These are phyloP conservation scores for Adansonia madagascariensis DNA, from an alignment of 441 rosid species.

Conservation along the genomic window DNA sequence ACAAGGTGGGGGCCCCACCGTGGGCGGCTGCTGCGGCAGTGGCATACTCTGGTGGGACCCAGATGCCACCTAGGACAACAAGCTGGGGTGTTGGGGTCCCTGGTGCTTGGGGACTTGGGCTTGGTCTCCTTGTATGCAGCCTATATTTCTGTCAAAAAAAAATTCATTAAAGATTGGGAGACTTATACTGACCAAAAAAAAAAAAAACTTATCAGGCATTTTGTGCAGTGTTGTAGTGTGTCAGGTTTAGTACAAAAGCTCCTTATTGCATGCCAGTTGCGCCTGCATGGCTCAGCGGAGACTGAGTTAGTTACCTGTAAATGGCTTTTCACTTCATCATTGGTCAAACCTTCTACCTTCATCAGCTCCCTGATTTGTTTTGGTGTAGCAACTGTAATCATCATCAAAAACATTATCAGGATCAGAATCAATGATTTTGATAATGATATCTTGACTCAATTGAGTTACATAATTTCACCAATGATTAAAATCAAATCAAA, in stretches of 20 bases:
- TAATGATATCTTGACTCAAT: neutral
- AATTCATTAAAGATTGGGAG: neutral
- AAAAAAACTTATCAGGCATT: neutral
- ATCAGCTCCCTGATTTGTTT: constrained; percentile 75
- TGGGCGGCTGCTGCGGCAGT: constrained; percentile 56
- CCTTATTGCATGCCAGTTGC: neutral
- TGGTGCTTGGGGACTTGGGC: constrained; percentile 81
- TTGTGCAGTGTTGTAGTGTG: neutral
- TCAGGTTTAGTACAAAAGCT: neutral
- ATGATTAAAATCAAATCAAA: neutral
- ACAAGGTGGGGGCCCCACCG: constrained; percentile 51
- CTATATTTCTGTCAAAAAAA: constrained; percentile 72
- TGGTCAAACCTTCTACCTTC: constrained; percentile 86
- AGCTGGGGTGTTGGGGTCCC: constrained; percentile 64
- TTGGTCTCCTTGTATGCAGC: constrained; percentile 94
- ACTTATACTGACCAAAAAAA: no score
- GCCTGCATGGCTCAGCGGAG: constrained; percentile 29
- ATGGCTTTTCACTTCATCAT: constrained; percentile 83
- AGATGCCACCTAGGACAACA: constrained; percentile 86
- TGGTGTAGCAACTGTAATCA: constrained; percentile 65
- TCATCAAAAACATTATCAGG: constrained; percentile 5
- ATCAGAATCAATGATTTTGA: constrained; percentile 21
- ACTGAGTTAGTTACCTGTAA: constrained; percentile 48
- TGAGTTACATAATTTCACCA: neutral
- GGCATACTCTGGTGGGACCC: constrained; percentile 95